phyloP scores from a whole-genome alignment of 805 yeast genomes.

The Metschnikowia dekortorum region DNA sequence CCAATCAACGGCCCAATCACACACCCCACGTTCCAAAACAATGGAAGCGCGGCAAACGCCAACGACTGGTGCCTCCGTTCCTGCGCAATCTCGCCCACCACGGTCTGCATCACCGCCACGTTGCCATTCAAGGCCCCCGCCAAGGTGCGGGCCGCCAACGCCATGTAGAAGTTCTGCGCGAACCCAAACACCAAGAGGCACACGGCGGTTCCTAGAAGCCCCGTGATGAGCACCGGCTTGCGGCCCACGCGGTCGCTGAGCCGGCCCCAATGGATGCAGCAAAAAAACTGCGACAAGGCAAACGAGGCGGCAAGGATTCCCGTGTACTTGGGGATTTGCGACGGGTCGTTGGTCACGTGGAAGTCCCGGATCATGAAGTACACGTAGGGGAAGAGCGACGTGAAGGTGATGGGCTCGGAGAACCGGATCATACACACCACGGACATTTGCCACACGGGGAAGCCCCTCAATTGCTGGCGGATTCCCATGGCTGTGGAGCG shows the following conservation, averaged over 20 bases:
- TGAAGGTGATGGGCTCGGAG: constrained; percentile 20
- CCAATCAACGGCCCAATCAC: constrained; percentile 32
- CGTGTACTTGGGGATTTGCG: constrained; percentile 17
- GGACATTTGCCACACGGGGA: constrained; percentile 19
- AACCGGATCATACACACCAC: constrained; percentile 17
- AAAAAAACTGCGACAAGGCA: constrained; percentile 19
- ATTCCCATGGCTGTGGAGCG: neutral
- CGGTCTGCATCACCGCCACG: constrained; percentile 27
- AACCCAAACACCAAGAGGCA: constrained; percentile 28
- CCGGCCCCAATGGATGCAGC: constrained; percentile 27
- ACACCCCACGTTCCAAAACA: constrained; percentile 30
- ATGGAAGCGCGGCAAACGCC: constrained; percentile 28
- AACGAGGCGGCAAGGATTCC: constrained; percentile 18
- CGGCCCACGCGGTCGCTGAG: constrained; percentile 28
- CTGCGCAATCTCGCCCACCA: constrained; percentile 29
- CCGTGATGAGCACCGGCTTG: constrained; percentile 23
- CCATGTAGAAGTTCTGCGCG: constrained; percentile 24
- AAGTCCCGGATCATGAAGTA: constrained; percentile 20
- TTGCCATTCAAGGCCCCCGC: constrained; percentile 31
- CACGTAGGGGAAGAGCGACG: constrained; percentile 19
- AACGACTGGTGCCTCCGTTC: constrained; percentile 28
- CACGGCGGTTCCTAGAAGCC: constrained; percentile 24
- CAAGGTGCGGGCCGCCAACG: constrained; percentile 24
- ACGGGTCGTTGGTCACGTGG: constrained; percentile 15
- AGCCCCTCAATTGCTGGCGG: constrained; percentile 15